Percentiles rank a stretch among this genome's conserved stretches.
Conservation (phyloP, 75 land plant genomes). For the Gnetum montanum region DNA sequence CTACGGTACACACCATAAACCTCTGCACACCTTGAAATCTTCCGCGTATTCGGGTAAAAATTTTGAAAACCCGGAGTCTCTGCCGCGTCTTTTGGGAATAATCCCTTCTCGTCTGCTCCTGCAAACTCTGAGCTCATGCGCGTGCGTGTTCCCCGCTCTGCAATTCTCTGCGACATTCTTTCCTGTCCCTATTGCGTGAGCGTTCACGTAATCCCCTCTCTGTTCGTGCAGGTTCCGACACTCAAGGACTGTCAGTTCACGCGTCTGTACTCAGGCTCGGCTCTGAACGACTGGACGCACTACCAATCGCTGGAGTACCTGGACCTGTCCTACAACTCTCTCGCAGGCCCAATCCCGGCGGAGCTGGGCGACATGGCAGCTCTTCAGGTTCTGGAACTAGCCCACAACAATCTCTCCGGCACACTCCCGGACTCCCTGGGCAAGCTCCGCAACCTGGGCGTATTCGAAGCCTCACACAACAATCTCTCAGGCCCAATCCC, state of each 20-base stretch:
- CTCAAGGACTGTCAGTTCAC: constrained; percentile 23
- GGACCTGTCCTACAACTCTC: constrained; percentile 69
- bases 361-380: constrained; percentile 63
- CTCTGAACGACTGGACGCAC: constrained; percentile 42
- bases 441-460: constrained; percentile 46
- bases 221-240: too few relatives aligned
- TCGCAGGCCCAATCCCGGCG: constrained; percentile 53
- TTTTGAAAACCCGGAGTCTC: too few relatives aligned
- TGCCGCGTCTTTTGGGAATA: too few relatives aligned
- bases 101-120: too few relatives aligned
- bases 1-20: too few relatives aligned
- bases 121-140: too few relatives aligned
- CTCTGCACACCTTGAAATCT: too few relatives aligned
- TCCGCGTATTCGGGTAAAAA: too few relatives aligned
- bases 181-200: too few relatives aligned
- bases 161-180: too few relatives aligned
- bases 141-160: too few relatives aligned
- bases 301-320: constrained; percentile 56
- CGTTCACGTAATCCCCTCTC: too few relatives aligned
- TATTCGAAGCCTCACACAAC: constrained; percentile 71
- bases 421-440: constrained; percentile 61
- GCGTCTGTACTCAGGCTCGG: constrained; percentile 53
- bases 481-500: constrained; percentile 55
- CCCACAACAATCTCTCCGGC: constrained; percentile 61
- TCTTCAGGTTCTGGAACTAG: constrained; percentile 41